phyloP scores from a whole-genome alignment of 352 stramenopile genomes.

The Albugo laibachii region DNA sequence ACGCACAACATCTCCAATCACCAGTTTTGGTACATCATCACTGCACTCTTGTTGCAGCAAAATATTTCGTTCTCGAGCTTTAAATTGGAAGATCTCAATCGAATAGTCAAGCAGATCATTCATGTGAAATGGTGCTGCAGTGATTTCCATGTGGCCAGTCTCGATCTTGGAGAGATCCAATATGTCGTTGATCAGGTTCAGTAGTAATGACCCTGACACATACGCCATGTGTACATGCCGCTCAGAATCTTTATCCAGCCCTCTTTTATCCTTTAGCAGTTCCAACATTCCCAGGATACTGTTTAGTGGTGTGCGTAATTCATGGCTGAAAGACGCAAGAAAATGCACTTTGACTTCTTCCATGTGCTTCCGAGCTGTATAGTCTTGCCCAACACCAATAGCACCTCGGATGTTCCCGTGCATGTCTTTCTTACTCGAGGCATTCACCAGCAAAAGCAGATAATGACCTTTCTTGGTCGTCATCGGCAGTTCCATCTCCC shows the following conservation, averaged over 20 bases:
- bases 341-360: slow-evolving; percentile 77
- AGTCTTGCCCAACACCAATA: slow-evolving; percentile 84
- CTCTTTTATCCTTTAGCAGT: slow-evolving; percentile 42
- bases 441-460: slow-evolving; percentile 57
- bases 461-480: slow-evolving; percentile 46
- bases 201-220: slow-evolving; percentile 63
- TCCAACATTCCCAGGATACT: slow-evolving; percentile 70
- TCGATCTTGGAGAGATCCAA: slow-evolving; percentile 87
- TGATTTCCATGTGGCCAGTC: slow-evolving; percentile 78
- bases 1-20: slow-evolving; percentile 59
- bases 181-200: slow-evolving; percentile 86
- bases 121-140: slow-evolving; percentile 66
- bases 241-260: slow-evolving; percentile 36
- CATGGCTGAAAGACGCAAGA: slow-evolving; percentile 67
- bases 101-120: slow-evolving; percentile 69
- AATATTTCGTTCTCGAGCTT: slow-evolving; percentile 65
- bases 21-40: slow-evolving; percentile 33
- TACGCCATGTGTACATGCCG: slow-evolving; percentile 76
- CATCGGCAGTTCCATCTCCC: slow-evolving; percentile 78
- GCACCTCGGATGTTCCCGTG: slow-evolving; percentile 84
- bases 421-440: slow-evolving; percentile 77
- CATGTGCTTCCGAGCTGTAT: slow-evolving; percentile 78
- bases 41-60: slow-evolving; percentile 62
- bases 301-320: slow-evolving; percentile 63
- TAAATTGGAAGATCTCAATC: slow-evolving; percentile 82